Evolutionary conservation across 2,329 filamentous ascomycete species (phyloP).

Genomic region (Chrysoporthe cubensis): DNA sequence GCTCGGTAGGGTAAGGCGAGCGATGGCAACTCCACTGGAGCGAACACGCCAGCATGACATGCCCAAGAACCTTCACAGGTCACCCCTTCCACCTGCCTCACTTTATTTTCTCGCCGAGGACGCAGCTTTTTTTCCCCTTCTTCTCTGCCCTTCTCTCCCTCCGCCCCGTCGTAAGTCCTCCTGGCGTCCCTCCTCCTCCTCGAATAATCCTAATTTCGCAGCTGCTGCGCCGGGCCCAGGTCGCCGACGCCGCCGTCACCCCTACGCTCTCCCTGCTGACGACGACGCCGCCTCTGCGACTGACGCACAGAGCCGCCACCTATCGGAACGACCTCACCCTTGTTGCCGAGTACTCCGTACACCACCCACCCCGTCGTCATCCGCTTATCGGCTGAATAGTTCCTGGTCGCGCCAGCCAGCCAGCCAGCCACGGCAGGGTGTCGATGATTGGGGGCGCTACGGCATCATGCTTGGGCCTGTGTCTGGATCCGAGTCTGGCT

Average conservation of each 20-base stretch:
- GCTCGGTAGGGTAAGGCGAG: not conserved
- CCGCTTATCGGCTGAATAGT: not conserved
- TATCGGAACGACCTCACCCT: conserved; percentile 1
- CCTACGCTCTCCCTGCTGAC: not conserved
- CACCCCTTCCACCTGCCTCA: not conserved
- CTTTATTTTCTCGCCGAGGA: conserved; percentile 5
- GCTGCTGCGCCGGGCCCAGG: not conserved
- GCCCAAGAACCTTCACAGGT: not conserved
- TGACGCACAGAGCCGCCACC: not conserved
- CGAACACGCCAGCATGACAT: not conserved
- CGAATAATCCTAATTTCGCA: not conserved
- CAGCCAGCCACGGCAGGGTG: conserved; percentile 9
- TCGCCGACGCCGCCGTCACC: not conserved
- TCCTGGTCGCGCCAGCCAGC: not conserved
- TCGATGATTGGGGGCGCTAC: conserved; percentile 13
- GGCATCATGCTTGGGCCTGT: conserved; percentile 30
- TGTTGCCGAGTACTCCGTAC: not conserved
- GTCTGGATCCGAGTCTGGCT: conserved; percentile 46
- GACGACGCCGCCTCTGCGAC: conserved; percentile 3
- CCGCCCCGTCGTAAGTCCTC: not conserved
- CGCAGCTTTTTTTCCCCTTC: not conserved
- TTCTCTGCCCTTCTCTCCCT: not conserved
- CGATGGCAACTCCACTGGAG: not conserved
- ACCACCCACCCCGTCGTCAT: not conserved
- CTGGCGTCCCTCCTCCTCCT: not conserved